Evolutionary conservation across 306 rosid genomes (phyloP), one percentile per base, ranked within the genome.

Genomic region (Alnus glutinosa): DNA sequence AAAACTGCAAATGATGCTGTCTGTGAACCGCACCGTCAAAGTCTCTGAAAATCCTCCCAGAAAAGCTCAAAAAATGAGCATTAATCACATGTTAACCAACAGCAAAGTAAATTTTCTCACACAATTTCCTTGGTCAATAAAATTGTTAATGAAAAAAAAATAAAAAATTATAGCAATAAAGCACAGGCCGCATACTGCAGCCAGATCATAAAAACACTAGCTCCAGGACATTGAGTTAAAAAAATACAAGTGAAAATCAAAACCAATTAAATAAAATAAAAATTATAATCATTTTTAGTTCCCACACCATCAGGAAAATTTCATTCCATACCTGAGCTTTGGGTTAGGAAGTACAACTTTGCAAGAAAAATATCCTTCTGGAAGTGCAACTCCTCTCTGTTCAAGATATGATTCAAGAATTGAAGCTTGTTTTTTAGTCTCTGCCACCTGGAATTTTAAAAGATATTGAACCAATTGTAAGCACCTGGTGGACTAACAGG

Each of bases 281-380:
- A 5, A 42, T 3, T 49, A 49, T 49, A 72, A 79, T 44, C 39
- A 74, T 10, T 64, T 36, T 57, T 39, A 64, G 69, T 23, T 37
- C 55, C 73, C 37, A 70, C 30, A 14, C 3, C 5, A 54, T 8
- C 34, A 57, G 57, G 55, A 19, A 73, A 71, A 64, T 44, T 82
- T 57, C 71, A 78, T 75, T 55, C 39, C 87, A 83, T 95, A 95
- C 98, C 96, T 64, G 73, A 87, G 79, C 79, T 91, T 90, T 23
- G 97, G 94, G 88, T 94, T 90, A 81, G 94, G 93, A 75, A 94
- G 97, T 74, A 94, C 79, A 76, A 95, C 92, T 90, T 92, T 92
- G 82, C 84, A 90, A 55, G 96, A 86, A 48, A 95, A 73, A 82
- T 87, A 87, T 74, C 92, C 97, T 80, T 85, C 73, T 46, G 96